Base-by-base conservation (phyloP, 805 yeast species). In the Spathaspora passalidarum region DNA sequence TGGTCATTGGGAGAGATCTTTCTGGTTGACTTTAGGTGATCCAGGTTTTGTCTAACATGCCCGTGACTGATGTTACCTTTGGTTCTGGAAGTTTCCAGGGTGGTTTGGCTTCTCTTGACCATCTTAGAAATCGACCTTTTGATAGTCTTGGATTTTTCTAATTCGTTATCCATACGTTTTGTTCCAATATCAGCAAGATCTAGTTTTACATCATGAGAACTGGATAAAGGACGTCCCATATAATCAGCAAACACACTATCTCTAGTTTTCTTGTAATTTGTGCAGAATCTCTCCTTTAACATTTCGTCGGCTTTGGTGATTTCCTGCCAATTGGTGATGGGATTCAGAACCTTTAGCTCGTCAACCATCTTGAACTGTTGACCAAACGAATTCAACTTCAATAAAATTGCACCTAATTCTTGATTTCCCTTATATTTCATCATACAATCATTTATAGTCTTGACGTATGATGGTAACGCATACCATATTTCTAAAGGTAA, bases 401-500 rank as follows among this genome's bases (percentile, higher is more conserved):
- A 51, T 29, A 61, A 51, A 2, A 56, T 48, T 4, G 58, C 18
- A 42, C 52, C 51, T 19, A 58, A 47, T 13, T 48, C 52, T 26
- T 49, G 53, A 40, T 47, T 41, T 5, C 42, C 19, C n/a, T 42
- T 34, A 16, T 26, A 20, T 16, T 42, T 39, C 3, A 41, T 40
- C 16, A 47, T 17, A 14, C 41, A 32, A 48, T 56, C 61, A 18
- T 46, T 51, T 16, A 59, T 45, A 22, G 14, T 29, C 34, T 59
- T 58, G 9, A 60, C 40, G 21, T 46, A 51, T 16, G 29, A 22
- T 1, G 63, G 63, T 23, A 76, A 75, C 49, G 69, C 68, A 26
- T 65, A 54, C 25, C 77, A 49, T 26, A 79, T 55, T 53, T 75
- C 79, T 5, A 76, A 63, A 0, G 81, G 81, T 47, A 68, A 70